Conservation (phyloP, 768 basidiomycete genomes). For the Rhizopogon vesiculosus region DNA sequence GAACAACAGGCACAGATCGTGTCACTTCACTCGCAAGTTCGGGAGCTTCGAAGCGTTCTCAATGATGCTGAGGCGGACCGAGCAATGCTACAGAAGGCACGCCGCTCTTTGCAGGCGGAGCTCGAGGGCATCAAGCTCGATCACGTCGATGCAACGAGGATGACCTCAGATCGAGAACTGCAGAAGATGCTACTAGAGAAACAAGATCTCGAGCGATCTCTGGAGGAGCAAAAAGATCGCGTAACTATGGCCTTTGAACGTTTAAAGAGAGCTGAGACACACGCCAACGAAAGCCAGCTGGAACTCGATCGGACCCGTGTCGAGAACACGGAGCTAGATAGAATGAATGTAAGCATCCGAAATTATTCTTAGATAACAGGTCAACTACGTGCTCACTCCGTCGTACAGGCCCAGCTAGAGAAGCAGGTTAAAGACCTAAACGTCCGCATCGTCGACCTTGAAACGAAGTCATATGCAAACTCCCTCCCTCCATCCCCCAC, state of each 20-base stretch:
- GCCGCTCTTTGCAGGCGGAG: slow-evolving; percentile 74
- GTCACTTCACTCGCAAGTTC: slow-evolving; percentile 79
- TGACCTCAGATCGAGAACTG: slow-evolving; percentile 68
- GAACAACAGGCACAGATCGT: slow-evolving; percentile 87
- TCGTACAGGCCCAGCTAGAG: slow-evolving; percentile 67
- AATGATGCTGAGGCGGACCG: slow-evolving; percentile 86
- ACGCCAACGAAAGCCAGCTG: slow-evolving; percentile 69
- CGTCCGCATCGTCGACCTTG: slow-evolving; percentile 76
- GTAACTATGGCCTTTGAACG: slow-evolving; percentile 67
- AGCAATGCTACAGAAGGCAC: slow-evolving; percentile 73
- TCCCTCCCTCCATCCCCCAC: slow-evolving; percentile 53
- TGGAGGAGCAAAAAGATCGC: slow-evolving; percentile 77
- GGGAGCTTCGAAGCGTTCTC: slow-evolving; percentile 73
- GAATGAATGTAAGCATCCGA: slow-evolving; percentile 55
- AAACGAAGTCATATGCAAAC: slow-evolving; percentile 69
- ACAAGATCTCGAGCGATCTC: slow-evolving; percentile 71
- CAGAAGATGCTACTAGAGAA: slow-evolving; percentile 76
- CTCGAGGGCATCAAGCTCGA: slow-evolving; percentile 78
- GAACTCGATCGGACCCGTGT: slow-evolving; percentile 72
- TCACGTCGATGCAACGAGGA: slow-evolving; percentile 61
- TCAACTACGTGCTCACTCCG: slow-evolving; percentile 1
- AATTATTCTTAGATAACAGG: background rate
- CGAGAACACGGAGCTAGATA: slow-evolving; percentile 81
- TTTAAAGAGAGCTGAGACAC: slow-evolving; percentile 77
- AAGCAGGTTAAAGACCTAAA: slow-evolving; percentile 85